These are phyloP conservation scores for Hirsutella minnesotensis DNA, from an alignment of 2,329 filamentous ascomycete species.

Conservation along the genomic window DNA sequence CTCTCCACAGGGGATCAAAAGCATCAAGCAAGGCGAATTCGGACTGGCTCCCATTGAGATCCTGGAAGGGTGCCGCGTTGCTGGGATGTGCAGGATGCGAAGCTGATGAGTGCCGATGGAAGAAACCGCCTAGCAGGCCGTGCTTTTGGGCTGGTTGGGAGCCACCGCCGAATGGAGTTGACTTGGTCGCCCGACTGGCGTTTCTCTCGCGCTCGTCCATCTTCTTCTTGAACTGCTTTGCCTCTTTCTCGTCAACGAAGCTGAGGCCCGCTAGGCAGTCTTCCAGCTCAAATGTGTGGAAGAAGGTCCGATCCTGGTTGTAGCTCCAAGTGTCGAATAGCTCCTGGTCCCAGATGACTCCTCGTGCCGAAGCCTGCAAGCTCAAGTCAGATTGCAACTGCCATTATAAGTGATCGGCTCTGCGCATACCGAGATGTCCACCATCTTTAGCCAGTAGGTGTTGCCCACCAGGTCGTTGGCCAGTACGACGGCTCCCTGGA, in stretches of 20 bases:
- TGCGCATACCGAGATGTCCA: slow-evolving; percentile 74
- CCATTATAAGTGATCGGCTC: slow-evolving; percentile 1
- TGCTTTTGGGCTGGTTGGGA: slow-evolving; percentile 27
- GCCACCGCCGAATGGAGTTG: slow-evolving; percentile 59
- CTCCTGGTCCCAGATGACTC: slow-evolving; percentile 95
- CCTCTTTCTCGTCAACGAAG: slow-evolving; percentile 95
- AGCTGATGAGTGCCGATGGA: slow-evolving; percentile 48
- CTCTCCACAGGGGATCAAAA: slow-evolving; percentile 53
- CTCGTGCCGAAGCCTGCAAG: slow-evolving; percentile 57
- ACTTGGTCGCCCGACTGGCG: slow-evolving; percentile 74
- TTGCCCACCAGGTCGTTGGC: slow-evolving; percentile 90
- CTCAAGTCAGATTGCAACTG: slow-evolving; percentile 4
- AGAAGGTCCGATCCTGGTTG: slow-evolving; percentile 95
- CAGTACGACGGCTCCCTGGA: slow-evolving; percentile 85
- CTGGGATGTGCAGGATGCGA: slow-evolving; percentile 40
- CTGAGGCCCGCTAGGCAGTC: slow-evolving; percentile 82
- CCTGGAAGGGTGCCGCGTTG: slow-evolving; percentile 27
- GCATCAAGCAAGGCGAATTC: slow-evolving; percentile 51
- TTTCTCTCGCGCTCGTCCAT: slow-evolving; percentile 94
- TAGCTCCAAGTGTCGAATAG: slow-evolving; percentile 92
- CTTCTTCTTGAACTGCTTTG: slow-evolving; percentile 93
- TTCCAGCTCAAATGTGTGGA: slow-evolving; percentile 94
- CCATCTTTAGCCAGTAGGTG: slow-evolving; percentile 95
- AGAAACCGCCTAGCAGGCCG: slow-evolving; percentile 48
- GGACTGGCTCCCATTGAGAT: slow-evolving; percentile 35